These are phyloP conservation scores for Isabelozyma gotoi DNA, from an alignment of 805 yeast genomes.

Conservation along the genomic window DNA sequence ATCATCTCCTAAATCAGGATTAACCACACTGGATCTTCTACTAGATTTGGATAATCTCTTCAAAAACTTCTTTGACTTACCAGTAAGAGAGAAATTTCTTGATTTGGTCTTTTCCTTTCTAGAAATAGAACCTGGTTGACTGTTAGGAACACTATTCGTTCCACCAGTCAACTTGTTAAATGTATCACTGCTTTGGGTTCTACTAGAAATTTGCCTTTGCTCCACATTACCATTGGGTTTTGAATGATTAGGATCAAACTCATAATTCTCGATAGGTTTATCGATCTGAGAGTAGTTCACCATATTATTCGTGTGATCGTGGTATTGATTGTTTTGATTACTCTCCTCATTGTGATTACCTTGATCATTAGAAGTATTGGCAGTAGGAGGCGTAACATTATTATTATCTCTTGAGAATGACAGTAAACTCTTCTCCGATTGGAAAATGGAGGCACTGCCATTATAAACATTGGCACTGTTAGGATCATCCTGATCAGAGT, in stretches of 20 bases:
- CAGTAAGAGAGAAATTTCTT: conserved; percentile 22
- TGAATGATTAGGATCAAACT: not conserved
- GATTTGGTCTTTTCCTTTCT: conserved; percentile 17
- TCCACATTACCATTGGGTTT: no score
- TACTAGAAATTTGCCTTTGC: not conserved
- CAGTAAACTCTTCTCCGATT: conserved; percentile 12
- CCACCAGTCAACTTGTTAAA: not conserved
- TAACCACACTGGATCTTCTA: conserved; percentile 15
- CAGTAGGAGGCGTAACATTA: conserved; percentile 14
- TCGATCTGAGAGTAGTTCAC: not conserved
- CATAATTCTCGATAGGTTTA: not conserved
- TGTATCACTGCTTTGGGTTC: not conserved
- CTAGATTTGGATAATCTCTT: conserved; percentile 32
- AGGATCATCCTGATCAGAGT: conserved; percentile 1
- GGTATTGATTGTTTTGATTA: not conserved
- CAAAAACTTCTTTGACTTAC: conserved; percentile 30
- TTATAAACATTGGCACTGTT: no score
- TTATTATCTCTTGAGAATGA: conserved; percentile 8
- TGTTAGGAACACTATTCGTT: not conserved
- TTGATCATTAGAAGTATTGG: conserved; percentile 11
- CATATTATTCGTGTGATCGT: not conserved
- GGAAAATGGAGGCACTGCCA: conserved; percentile 4
- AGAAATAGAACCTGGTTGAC: conserved; percentile 1
- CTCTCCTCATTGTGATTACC: not conserved
- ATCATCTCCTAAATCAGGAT: conserved; percentile 6